These are phyloP conservation scores for Lunasporangiospora selenospora DNA, from an alignment of 192 early-diverging fungal species.

Conservation along the genomic window DNA sequence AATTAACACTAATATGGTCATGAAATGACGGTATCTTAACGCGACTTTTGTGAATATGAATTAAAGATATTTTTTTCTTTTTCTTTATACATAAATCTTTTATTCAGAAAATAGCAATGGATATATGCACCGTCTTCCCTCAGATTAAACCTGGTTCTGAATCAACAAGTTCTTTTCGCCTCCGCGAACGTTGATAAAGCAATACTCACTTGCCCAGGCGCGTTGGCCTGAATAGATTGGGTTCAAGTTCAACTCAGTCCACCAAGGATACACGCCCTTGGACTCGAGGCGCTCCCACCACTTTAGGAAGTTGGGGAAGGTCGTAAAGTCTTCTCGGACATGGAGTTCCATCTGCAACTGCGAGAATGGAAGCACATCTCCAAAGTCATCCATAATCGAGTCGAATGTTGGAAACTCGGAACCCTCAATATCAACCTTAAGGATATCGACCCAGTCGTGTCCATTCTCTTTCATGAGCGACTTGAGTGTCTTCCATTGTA, in stretches of 20 bases:
- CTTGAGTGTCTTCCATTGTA: conserved; percentile 22
- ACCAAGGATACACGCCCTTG: conserved; percentile 31
- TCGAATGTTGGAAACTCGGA: conserved; percentile 26
- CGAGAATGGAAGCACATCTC: conserved; percentile 20
- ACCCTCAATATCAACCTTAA: conserved; percentile 46
- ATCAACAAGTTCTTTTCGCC: conserved; percentile 38
- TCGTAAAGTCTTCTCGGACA: background rate
- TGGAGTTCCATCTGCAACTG: conserved; percentile 42
- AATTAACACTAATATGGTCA: no score
- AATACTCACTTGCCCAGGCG: conserved; percentile 34
- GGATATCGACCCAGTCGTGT: conserved; percentile 47
- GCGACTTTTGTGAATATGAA: no score
- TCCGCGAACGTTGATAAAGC: conserved; percentile 31
- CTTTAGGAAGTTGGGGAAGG: conserved; percentile 17
- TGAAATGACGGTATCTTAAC: no score
- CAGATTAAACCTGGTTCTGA: conserved; percentile 28
- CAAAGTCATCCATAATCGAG: conserved; percentile 43
- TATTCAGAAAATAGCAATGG: no score
- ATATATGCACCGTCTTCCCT: no score
- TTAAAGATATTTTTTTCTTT: no score
- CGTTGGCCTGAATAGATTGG: conserved; percentile 7
- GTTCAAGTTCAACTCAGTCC: conserved; percentile 36
- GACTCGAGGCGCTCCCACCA: conserved; percentile 41
- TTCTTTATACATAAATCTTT: no score
- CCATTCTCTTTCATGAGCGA: conserved; percentile 40